Percentiles rank a stretch among this genome's conserved stretches.
phyloP scores from a whole-genome alignment of 768 basidiomycete species.

The Agaricus subrufescens region DNA sequence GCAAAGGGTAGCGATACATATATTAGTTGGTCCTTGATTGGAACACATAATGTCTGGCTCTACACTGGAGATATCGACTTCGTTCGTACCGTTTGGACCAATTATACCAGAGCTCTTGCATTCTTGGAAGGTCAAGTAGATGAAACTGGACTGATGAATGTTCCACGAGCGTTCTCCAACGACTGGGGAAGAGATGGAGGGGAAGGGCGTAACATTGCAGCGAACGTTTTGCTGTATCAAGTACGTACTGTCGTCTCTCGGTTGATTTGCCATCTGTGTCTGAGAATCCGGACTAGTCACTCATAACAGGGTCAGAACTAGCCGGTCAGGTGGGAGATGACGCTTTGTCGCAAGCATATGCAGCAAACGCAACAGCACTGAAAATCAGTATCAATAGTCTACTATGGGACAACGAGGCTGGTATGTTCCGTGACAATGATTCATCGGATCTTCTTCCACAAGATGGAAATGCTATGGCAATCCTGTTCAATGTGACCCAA shows the following conservation, averaged over 20 bases:
- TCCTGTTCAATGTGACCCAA: constrained; percentile 41
- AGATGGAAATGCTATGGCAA: constrained; percentile 45
- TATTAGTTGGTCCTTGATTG: constrained; percentile 47
- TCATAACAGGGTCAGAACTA: constrained; percentile 31
- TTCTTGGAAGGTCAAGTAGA: constrained; percentile 40
- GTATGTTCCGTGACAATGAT: constrained; percentile 45
- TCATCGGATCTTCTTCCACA: constrained; percentile 38
- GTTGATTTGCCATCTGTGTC: neutral
- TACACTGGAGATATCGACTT: constrained; percentile 46
- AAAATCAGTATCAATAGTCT: constrained; percentile 36
- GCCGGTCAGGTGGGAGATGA: constrained; percentile 23
- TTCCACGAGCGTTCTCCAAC: constrained; percentile 33
- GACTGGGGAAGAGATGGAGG: constrained; percentile 47
- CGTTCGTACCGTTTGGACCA: constrained; percentile 37
- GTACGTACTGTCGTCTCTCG: constrained; percentile 16
- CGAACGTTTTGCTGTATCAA: constrained; percentile 40
- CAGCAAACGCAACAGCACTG: constrained; percentile 30
- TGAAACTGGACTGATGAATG: constrained; percentile 33
- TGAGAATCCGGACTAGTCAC: constrained; percentile 17
- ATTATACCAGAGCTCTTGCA: constrained; percentile 33
- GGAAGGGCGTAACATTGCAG: constrained; percentile 42
- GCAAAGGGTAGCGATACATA: constrained; percentile 32
- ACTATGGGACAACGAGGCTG: constrained; percentile 38
- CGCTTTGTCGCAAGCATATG: constrained; percentile 20
- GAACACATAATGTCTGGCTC: constrained; percentile 34